Base-by-base conservation (phyloP, 2,329 filamentous ascomycete species). In the Cladosporium sp. region DNA sequence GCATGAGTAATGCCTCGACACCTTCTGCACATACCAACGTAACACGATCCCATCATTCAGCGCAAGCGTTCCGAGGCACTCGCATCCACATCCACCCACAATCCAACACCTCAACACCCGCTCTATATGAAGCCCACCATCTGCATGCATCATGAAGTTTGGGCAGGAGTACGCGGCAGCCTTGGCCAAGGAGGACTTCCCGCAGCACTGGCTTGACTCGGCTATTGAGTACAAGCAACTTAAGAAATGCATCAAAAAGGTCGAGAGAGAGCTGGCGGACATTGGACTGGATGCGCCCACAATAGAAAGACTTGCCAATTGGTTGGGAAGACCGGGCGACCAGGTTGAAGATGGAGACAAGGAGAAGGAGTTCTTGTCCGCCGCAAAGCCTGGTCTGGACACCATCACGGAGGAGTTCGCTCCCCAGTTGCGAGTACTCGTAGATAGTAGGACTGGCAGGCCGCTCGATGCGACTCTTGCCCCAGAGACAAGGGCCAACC, bases 221-320 rank as follows among this genome's bases (percentile, higher is more conserved):
- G 88, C 89, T 42, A 87, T 95, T 54, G 88, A 86, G 2, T 95
- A 95, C 66, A 79, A 84, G 38, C 81, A 89, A 67, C 78, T 95
- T 50, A 95, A 95, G 70, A 95, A 94, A 72, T 88, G 86, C 69
- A 84, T 95, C 64, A 92, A 91, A 64, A 84, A 84, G 63, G 84
- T 94, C 43, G 80, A 84, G 56, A 71, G 73, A 45, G 88, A 95
- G 71, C 76, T 95, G 46, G 71, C 76, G 35, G 76, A 78, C 29
- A 71, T 92, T 12, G 88, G 88, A 7, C 79, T 94, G 25, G 85
- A 88, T 56, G 79, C 80, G 4, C 77, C 84, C 8, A 89, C 85
- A 1, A 71, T 94, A 49, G 77, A 81, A 40, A 78, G 79, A 51
- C 75, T 93, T 22, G 74, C 86, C 49, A 74, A 61, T 51, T 72